Percentiles rank a stretch among this genome's conserved stretches.
phyloP scores from a whole-genome alignment of 495 filamentous ascomycete species.

The Penicillium egyptiacum region DNA sequence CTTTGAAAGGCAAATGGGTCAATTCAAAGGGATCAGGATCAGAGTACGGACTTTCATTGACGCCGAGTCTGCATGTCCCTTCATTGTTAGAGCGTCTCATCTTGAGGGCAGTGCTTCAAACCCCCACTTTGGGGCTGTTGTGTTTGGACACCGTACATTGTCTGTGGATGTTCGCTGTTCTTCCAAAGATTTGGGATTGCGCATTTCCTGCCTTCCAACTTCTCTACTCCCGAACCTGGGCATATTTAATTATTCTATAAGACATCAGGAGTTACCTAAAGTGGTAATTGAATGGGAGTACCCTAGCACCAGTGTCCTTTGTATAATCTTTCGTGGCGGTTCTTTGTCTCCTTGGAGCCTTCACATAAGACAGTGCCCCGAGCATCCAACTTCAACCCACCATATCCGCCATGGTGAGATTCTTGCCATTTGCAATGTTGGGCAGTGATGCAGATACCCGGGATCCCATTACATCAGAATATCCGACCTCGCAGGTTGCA shows the following conservation, averaged over 20 bases:
- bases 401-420: neutral
- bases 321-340: neutral
- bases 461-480: neutral
- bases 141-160: neutral
- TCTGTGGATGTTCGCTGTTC: neutral
- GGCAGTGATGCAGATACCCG: neutral
- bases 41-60: neutral
- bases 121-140: constrained; percentile 5
- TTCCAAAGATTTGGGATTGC: neutral
- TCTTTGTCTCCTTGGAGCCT: constrained; percentile 5
- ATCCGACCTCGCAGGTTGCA: neutral
- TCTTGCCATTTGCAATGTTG: neutral
- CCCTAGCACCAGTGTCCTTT: neutral
- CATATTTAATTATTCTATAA: neutral
- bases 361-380: constrained; percentile 7
- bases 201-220: neutral
- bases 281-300: neutral
- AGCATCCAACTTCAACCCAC: neutral
- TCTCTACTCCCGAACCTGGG: neutral
- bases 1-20: neutral
- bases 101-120: constrained; percentile 11
- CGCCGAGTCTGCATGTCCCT: constrained; percentile 3
- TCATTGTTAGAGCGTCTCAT: neutral
- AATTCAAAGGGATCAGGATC: neutral
- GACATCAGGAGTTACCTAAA: neutral